Percentiles rank a stretch among this genome's conserved stretches.
These are phyloP conservation scores for Mycosarcoma mackinlayi DNA, from an alignment of 1,284 basidiomycete genomes.

Conservation along the genomic window DNA sequence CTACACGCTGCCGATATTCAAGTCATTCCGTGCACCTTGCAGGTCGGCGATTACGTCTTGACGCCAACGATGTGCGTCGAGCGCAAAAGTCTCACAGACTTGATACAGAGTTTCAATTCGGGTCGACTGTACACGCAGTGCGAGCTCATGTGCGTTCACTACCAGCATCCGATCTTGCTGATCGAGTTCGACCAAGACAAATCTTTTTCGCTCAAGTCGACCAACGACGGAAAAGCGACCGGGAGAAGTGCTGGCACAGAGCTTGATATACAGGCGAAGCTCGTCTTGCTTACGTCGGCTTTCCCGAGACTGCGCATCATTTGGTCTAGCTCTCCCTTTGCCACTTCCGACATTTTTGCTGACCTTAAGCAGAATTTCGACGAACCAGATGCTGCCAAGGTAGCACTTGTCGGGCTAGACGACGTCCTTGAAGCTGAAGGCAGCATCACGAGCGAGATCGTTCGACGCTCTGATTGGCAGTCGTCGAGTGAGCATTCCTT, in stretches of 20 bases:
- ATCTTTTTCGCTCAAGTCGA: slow-evolving; percentile 77
- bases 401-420: slow-evolving; percentile 71
- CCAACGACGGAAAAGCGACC: slow-evolving; percentile 19
- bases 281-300: slow-evolving; percentile 86
- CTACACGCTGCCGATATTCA: slow-evolving; percentile 84
- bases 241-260: slow-evolving; percentile 58
- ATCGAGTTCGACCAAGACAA: slow-evolving; percentile 99
- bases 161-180: slow-evolving; percentile 91
- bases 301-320: slow-evolving; percentile 93
- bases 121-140: slow-evolving; percentile 97
- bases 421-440: slow-evolving; percentile 24
- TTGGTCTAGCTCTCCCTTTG: slow-evolving; percentile 95
- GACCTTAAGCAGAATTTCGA: slow-evolving; percentile 86
- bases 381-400: slow-evolving; percentile 87
- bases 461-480: slow-evolving; percentile 16
- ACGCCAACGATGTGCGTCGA: slow-evolving; percentile 96
- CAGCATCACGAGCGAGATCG: slow-evolving; percentile 13
- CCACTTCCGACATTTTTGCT: slow-evolving; percentile 89
- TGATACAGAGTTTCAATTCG: slow-evolving; percentile 90
- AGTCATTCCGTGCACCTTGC: slow-evolving; percentile 88
- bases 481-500: slow-evolving; percentile 41
- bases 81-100: slow-evolving; percentile 90
- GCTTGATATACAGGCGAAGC: slow-evolving; percentile 81
- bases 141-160: slow-evolving; percentile 94
- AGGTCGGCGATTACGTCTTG: slow-evolving; percentile 95